Conservation (phyloP, 192 early-diverging fungal species). For the Entomortierella chlamydospora region DNA sequence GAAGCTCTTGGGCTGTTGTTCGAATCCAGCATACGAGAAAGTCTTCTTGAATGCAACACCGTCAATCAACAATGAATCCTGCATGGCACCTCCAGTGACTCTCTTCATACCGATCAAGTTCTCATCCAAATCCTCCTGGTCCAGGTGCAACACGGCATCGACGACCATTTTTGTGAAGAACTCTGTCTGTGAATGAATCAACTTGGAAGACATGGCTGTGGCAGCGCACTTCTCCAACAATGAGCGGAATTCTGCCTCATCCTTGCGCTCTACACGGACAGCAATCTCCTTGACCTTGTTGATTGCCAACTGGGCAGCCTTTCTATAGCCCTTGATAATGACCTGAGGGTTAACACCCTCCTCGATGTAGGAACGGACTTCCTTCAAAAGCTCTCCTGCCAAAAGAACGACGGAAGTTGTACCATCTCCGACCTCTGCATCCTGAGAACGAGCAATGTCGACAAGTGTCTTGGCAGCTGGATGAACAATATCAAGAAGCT, state of each 20-base stretch:
- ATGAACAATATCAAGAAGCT: conserved; percentile 97
- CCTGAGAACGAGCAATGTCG: conserved; percentile 97
- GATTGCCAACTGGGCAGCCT: conserved; percentile 91
- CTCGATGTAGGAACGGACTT: conserved; percentile 92
- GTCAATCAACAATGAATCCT: conserved; percentile 93
- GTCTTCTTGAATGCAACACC: conserved; percentile 99
- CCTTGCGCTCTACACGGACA: conserved; percentile 83
- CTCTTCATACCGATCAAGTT: conserved; percentile 98
- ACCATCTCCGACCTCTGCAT: conserved; percentile 99
- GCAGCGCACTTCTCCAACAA: conserved; percentile 96
- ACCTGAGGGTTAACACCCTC: conserved; percentile 95
- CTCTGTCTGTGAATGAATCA: conserved; percentile 95
- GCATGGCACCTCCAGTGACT: conserved; percentile 97
- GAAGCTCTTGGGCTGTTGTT: conserved; percentile 98
- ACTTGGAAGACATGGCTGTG: conserved; percentile 98
- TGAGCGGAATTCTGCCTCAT: conserved; percentile 87
- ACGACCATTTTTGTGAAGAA: conserved; percentile 99
- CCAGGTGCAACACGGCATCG: conserved; percentile 94
- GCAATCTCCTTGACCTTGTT: conserved; percentile 95
- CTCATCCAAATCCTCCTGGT: conserved; percentile 97
- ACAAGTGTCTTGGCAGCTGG: conserved; percentile 98
- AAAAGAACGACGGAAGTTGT: conserved; percentile 98
- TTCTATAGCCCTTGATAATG: conserved; percentile 95
- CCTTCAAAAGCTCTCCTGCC: conserved; percentile 97
- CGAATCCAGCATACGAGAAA: conserved; percentile 99